phyloP scores from a whole-genome alignment of 2,329 filamentous ascomycete species.

The Endocalyx cinctus region DNA sequence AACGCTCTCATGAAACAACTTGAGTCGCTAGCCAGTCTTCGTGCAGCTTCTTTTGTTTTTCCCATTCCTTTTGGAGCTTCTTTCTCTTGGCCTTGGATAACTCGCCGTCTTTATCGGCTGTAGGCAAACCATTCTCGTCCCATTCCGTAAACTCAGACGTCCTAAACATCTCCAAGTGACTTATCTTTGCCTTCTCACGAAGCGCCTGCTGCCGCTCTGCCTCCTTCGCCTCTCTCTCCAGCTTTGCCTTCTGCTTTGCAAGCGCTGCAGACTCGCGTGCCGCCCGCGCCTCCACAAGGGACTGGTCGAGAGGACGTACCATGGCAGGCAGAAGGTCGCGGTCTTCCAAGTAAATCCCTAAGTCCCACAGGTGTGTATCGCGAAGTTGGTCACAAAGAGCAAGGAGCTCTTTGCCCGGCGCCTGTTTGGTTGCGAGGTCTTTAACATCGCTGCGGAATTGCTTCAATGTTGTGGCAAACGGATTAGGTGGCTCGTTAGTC shows the following conservation, averaged over 20 bases:
- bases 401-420: conserved; percentile 33
- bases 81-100: conserved; percentile 75
- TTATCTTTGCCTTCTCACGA: not conserved
- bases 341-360: conserved; percentile 87
- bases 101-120: conserved; percentile 72
- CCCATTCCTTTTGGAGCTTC: conserved; percentile 85
- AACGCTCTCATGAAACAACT: no score
- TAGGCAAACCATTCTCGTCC: conserved; percentile 79
- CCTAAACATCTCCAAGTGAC: not conserved
- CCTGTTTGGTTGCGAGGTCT: conserved; percentile 4
- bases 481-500: conserved; percentile 4
- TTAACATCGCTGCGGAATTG: conserved; percentile 7
- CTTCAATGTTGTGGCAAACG: conserved; percentile 4
- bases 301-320: conserved; percentile 5
- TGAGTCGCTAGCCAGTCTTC: conserved; percentile 42
- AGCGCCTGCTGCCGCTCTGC: not conserved
- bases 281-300: not conserved
- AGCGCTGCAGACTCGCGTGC: not conserved
- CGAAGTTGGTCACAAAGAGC: conserved; percentile 74
- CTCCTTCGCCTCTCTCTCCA: not conserved
- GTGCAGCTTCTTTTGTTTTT: conserved; percentile 81
- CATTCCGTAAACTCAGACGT: conserved; percentile 59
- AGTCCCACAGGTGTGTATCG: conserved; percentile 73
- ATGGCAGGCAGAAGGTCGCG: conserved; percentile 42
- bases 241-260: not conserved